Evolutionary conservation across 2,329 filamentous ascomycete species (phyloP).

Genomic region (Penicillium sclerotigenum): DNA sequence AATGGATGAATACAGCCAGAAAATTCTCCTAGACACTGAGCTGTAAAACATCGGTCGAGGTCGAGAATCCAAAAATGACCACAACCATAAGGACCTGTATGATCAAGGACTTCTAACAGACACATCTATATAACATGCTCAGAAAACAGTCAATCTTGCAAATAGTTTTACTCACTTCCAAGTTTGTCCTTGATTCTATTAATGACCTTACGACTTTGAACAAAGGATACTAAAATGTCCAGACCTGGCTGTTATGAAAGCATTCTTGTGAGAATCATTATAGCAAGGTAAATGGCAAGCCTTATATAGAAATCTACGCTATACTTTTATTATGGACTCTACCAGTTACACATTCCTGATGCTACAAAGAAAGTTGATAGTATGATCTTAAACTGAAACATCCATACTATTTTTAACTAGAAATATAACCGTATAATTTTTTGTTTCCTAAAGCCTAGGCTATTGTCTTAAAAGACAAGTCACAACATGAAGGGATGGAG

Average conservation of each 20-base stretch:
- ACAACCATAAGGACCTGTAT: slow-evolving; percentile 2
- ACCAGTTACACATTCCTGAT: not conserved
- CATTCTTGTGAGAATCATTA: not conserved
- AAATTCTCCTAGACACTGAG: not conserved
- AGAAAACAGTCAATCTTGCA: not conserved
- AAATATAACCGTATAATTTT: too few species aligned
- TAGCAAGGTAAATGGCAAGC: not conserved
- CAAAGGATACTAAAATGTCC: not conserved
- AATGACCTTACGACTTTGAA: too few species aligned
- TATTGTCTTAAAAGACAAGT: not conserved
- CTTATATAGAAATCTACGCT: not conserved
- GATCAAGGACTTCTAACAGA: not conserved
- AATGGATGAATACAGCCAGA: slow-evolving; percentile 2
- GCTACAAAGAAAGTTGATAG: not conserved
- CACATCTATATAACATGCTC: not conserved
- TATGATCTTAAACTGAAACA: not conserved
- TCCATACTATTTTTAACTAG: not conserved
- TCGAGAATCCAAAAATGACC: slow-evolving; percentile 6
- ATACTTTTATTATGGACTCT: not conserved
- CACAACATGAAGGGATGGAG: not conserved
- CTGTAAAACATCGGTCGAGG: not conserved
- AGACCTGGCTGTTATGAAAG: too few species aligned
- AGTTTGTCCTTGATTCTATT: not conserved
- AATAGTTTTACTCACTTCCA: not conserved
- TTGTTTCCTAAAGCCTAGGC: too few species aligned